Evolutionary conservation across 768 basidiomycete species (phyloP).

Genomic region (Chalciporus pseudorubinellus): DNA sequence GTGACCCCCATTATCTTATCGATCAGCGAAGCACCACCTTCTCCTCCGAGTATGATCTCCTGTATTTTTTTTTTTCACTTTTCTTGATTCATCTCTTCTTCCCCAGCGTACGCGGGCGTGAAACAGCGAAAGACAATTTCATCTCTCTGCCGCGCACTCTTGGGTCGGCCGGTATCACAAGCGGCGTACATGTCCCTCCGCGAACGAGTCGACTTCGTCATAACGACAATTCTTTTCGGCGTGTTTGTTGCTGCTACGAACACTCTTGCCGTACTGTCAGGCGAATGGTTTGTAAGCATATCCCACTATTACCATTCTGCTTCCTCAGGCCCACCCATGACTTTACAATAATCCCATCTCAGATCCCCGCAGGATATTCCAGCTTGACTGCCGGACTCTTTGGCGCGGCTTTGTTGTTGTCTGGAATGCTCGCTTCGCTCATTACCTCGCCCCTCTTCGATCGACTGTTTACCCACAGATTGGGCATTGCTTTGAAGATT

Average conservation of each 20-base stretch:
- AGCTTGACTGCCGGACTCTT: slow-evolving; percentile 64
- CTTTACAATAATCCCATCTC: not conserved
- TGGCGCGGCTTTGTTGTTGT: slow-evolving; percentile 64
- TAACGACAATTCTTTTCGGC: slow-evolving; percentile 61
- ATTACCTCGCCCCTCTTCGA: slow-evolving; percentile 76
- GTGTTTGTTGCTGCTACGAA: slow-evolving; percentile 63
- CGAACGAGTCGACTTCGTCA: slow-evolving; percentile 70
- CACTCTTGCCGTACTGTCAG: slow-evolving; percentile 62
- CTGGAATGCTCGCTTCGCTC: slow-evolving; percentile 68
- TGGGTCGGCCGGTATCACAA: slow-evolving; percentile 39
- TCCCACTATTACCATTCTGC: slow-evolving; percentile 5
- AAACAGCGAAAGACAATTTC: slow-evolving; percentile 50
- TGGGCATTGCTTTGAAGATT: slow-evolving; percentile 57
- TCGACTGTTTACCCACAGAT: slow-evolving; percentile 73
- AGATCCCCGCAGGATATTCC: slow-evolving; percentile 76
- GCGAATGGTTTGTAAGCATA: slow-evolving; percentile 67
- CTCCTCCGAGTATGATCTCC: slow-evolving; percentile 64
- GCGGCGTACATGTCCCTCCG: slow-evolving; percentile 58
- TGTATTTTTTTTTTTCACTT: not conserved
- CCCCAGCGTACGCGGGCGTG: slow-evolving; percentile 65
- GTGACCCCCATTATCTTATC: slow-evolving; percentile 57
- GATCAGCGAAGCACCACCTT: slow-evolving; percentile 61
- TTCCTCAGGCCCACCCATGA: not conserved
- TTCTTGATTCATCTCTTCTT: not conserved
- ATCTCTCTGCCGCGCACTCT: slow-evolving; percentile 53